A percentile compares a stretch with the other conserved stretches of the same genome.
Evolutionary conservation across 192 early-diverging fungal genomes (phyloP).

Genomic region (Mortierella antarctica): DNA sequence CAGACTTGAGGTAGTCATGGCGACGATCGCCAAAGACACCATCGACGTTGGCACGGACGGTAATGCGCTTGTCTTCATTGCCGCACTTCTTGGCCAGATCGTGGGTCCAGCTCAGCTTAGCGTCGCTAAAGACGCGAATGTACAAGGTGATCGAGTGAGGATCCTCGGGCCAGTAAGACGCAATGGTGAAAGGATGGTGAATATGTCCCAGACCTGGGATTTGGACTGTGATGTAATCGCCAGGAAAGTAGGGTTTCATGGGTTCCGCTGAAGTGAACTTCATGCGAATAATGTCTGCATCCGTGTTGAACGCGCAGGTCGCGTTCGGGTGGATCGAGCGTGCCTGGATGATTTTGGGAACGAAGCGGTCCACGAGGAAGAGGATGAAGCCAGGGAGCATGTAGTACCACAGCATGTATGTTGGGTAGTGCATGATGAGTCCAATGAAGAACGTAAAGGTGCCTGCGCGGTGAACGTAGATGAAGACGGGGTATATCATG

Average conservation of each 20-base stretch:
- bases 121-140: slow-evolving; percentile 35
- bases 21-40: slow-evolving; percentile 54
- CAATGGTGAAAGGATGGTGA: slow-evolving; percentile 46
- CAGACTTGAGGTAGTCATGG: slow-evolving; percentile 49
- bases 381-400: slow-evolving; percentile 45
- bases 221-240: slow-evolving; percentile 43
- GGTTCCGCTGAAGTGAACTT: slow-evolving; percentile 39
- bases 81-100: slow-evolving; percentile 32
- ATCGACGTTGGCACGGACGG: slow-evolving; percentile 33
- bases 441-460: slow-evolving; percentile 42
- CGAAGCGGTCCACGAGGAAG: slow-evolving; percentile 45
- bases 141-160: slow-evolving; percentile 43
- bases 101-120: slow-evolving; percentile 34
- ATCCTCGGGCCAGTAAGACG: slow-evolving; percentile 52
- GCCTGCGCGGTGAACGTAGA: slow-evolving; percentile 37
- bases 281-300: slow-evolving; percentile 45
- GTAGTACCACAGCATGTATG: slow-evolving; percentile 51
- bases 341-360: slow-evolving; percentile 49
- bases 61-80: slow-evolving; percentile 26
- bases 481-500: slow-evolving; percentile 31
- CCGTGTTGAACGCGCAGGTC: slow-evolving; percentile 32
- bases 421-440: slow-evolving; percentile 52
- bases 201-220: slow-evolving; percentile 38
- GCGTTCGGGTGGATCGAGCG: slow-evolving; percentile 30
- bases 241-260: slow-evolving; percentile 52